A percentile compares a stretch with the other conserved stretches of the same genome.
These are phyloP conservation scores for Astragalus glycyphyllos DNA, from an alignment of 306 rosid genomes.

Conservation along the genomic window DNA sequence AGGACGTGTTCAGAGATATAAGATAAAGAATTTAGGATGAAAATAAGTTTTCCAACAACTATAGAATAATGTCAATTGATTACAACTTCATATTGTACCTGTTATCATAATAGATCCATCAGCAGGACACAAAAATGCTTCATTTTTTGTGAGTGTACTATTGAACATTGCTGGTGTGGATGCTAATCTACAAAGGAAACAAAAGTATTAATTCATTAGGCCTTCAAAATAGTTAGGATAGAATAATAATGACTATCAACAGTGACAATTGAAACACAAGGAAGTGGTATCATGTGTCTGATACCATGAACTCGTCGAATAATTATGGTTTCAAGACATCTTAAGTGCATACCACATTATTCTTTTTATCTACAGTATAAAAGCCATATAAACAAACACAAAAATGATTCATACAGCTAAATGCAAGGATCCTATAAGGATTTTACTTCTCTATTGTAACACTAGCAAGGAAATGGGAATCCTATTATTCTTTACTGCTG, in stretches of 20 bases:
- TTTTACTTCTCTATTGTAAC: not conserved
- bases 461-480: not conserved
- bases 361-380: too few relatives aligned
- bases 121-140: conserved; percentile 67
- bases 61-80: conserved; percentile 27
- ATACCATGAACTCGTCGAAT: conserved; percentile 19
- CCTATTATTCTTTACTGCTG: not conserved
- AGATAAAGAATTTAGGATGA: conserved; percentile 16
- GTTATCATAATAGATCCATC: conserved; percentile 96
- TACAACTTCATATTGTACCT: conserved; percentile 56
- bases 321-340: not conserved
- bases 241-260: conserved; percentile 14
- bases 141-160: conserved; percentile 80
- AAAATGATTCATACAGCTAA: too few relatives aligned
- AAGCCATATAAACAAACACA: too few relatives aligned
- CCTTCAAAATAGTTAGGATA: conserved; percentile 18
- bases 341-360: not conserved
- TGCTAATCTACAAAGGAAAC: conserved; percentile 67
- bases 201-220: conserved; percentile 38
- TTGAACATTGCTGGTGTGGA: conserved; percentile 99
- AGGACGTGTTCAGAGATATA: conserved; percentile 6
- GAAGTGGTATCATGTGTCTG: conserved; percentile 9
- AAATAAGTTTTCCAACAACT: conserved; percentile 25
- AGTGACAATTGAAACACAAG: conserved; percentile 25
- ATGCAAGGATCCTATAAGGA: not conserved